Percentiles rank a stretch among this genome's conserved stretches.
These are phyloP conservation scores for Chloris gayana DNA, from an alignment of 176 grass and related monocot genomes.

Conservation along the genomic window DNA sequence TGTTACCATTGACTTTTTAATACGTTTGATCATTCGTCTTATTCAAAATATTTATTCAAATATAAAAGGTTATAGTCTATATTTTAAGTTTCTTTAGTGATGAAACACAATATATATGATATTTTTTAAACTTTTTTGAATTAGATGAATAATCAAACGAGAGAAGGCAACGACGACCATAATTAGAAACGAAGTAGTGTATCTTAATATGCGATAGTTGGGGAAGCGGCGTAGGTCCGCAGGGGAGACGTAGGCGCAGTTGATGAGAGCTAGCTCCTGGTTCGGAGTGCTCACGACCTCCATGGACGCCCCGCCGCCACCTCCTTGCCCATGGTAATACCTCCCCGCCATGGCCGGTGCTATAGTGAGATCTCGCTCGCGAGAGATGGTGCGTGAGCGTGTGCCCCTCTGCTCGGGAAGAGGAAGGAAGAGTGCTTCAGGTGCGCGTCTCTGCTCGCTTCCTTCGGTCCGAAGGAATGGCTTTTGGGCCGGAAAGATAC, in stretches of 20 bases:
- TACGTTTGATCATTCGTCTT: no score
- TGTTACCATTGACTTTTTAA: no score
- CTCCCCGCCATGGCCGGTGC: constrained; percentile 52
- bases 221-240: constrained; percentile 65
- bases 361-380: constrained; percentile 41
- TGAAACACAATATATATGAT: no score
- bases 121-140: no score
- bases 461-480: constrained; percentile 14
- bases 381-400: constrained; percentile 30
- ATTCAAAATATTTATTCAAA: no score
- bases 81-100: no score
- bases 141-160: no score
- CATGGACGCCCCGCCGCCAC: constrained; percentile 27
- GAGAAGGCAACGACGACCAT: no score
- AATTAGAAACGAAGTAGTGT: no score
- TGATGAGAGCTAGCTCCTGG: constrained; percentile 89
- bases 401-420: not conserved
- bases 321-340: constrained; percentile 34
- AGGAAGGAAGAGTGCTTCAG: not conserved
- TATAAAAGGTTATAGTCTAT: no score
- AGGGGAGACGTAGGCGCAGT: constrained; percentile 73
- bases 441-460: constrained; percentile 2
- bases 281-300: constrained; percentile 82
- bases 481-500: not conserved
- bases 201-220: no score